Base-by-base conservation (phyloP, 441 rosid species). In the Bocquillonia castaneifolia region DNA sequence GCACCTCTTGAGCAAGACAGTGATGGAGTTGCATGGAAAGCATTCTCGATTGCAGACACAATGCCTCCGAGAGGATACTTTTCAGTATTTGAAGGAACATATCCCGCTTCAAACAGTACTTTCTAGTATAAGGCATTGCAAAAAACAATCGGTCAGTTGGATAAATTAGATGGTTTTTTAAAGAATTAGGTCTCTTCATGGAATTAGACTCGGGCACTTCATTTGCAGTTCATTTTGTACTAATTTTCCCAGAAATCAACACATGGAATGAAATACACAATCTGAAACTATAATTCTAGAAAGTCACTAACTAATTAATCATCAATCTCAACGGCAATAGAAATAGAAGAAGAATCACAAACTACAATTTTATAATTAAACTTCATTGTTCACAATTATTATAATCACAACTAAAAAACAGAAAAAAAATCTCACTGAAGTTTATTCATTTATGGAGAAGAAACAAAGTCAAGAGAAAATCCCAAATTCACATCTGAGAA, bases 51-150 rank as follows among this genome's bases (percentile, higher is more conserved):
- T 39, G 94, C 93, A 79, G 96, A 80, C 39, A 93, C 70, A 51
- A 91, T 79, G 45, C 98, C 97, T 69, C 95, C 97, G 48, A 89
- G 83, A 67, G 98, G 98, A 79, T 93, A 93, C 67, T 81, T 91
- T 68, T 91, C 97, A 20, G 87, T 81, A 77, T 86, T 86, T 64
- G 98, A 93, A 73, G 97, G 91, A 75, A 85, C 78, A 71, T 91
- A 93, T 71, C 98, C 98, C 53, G 87, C 97, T 80, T 93, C 81
- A 83, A 63, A 74, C 70, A 93, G 85, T 74, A 86, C 87, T 79
- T 78, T 83, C 98, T 93, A 82, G 52, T 23, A 77, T 73, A 66
- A 77, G 23, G 61, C 61, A 53, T 65, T 34, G 44, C 28, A 67
- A 14, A 68, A 65, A 48, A 45, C 31, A 47, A 57, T 57, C 3